Conservation (phyloP, 2,329 filamentous ascomycete species). For the Dendryphion nanum region DNA sequence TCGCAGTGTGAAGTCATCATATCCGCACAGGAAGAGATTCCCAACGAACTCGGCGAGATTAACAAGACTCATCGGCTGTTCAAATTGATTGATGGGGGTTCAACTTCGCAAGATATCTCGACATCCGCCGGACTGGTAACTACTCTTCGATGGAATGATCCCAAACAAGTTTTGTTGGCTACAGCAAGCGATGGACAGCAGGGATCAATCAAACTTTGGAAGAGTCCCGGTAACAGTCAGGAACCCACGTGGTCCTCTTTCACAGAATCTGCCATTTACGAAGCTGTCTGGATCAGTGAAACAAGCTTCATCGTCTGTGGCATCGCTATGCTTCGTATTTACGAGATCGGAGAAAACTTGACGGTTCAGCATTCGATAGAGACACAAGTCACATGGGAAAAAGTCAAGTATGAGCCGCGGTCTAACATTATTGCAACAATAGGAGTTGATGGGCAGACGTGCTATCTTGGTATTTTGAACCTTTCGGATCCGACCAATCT, state of each 20-base stretch:
- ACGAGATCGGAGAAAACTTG: constrained; percentile 31
- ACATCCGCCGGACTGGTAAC: constrained; percentile 39
- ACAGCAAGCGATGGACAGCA: constrained; percentile 41
- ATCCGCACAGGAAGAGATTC: constrained; percentile 33
- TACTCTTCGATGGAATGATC: constrained; percentile 36
- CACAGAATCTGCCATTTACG: constrained; percentile 41
- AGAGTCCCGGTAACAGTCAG: constrained; percentile 26
- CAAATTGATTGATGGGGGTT: constrained; percentile 29
- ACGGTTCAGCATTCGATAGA: constrained; percentile 30
- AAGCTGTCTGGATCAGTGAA: constrained; percentile 46
- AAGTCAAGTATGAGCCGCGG: constrained; percentile 39
- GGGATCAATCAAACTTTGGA: constrained; percentile 41
- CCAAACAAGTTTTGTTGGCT: constrained; percentile 32
- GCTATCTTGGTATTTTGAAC: constrained; percentile 37
- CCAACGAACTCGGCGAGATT: constrained; percentile 37
- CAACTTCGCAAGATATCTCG: constrained; percentile 32
- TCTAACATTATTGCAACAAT: constrained; percentile 41
- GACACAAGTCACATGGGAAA: constrained; percentile 36
- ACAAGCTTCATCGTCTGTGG: constrained; percentile 46
- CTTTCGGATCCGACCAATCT: constrained; percentile 30
- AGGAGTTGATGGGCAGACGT: constrained; percentile 23
- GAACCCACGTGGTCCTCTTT: constrained; percentile 44
- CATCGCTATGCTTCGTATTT: constrained; percentile 38
- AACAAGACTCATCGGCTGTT: constrained; percentile 39
- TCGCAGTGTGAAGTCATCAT: constrained; percentile 32